Percentiles rank a stretch among this genome's conserved stretches.
Evolutionary conservation across 176 grass and related monocot genomes (phyloP).

Genomic region (Chrysopogon serrulatus): DNA sequence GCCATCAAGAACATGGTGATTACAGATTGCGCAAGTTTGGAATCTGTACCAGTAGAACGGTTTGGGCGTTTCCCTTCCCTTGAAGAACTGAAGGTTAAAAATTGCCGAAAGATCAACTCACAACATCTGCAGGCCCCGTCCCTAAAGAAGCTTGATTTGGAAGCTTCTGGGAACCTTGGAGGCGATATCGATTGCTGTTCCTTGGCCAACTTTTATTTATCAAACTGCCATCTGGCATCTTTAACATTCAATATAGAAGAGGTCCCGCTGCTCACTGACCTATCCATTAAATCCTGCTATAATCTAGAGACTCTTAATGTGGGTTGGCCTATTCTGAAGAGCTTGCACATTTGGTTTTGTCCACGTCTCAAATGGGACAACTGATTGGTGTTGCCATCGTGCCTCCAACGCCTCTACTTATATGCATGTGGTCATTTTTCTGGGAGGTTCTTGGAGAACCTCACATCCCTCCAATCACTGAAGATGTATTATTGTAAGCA

Average conservation of each 20-base stretch:
- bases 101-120: neutral
- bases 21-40: neutral
- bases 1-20: neutral
- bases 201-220: neutral
- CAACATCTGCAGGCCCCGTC: neutral
- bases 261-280: neutral
- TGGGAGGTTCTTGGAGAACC: neutral
- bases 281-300: neutral
- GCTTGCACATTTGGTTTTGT: neutral
- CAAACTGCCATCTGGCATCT: too few relatives aligned
- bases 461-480: neutral
- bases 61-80: neutral
- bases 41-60: neutral
- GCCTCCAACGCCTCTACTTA: neutral
- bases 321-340: too few relatives aligned
- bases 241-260: neutral
- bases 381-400: neutral
- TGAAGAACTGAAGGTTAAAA: too few relatives aligned
- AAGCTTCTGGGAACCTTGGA: neutral
- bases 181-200: neutral
- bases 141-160: neutral
- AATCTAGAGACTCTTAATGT: neutral
- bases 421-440: rapidly evolving
- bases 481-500: rapidly evolving
- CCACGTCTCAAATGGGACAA: neutral